Conservation (phyloP, 2,329 filamentous ascomycete genomes). For the Knufia petricola region DNA sequence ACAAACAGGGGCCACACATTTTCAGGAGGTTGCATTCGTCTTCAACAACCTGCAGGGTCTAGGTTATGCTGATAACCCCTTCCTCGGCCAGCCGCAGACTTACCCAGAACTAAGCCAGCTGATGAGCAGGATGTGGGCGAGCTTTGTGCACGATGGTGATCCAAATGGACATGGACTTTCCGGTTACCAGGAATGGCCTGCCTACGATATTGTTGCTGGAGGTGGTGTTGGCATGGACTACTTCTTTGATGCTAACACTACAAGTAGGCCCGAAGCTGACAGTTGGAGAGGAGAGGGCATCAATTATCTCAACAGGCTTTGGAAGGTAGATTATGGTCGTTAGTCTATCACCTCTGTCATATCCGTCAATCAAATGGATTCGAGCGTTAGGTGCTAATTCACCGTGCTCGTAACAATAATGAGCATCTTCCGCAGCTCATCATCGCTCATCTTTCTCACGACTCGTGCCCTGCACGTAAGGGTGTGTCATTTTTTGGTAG, state of each 20-base stretch:
- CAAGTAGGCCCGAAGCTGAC: slow-evolving; percentile 36
- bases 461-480: too few relatives aligned
- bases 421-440: too few relatives aligned
- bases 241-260: slow-evolving; percentile 42
- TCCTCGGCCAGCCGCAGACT: slow-evolving; percentile 33
- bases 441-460: too few relatives aligned
- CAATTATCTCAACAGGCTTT: slow-evolving; percentile 13
- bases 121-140: slow-evolving; percentile 45
- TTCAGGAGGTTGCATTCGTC: slow-evolving; percentile 44
- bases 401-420: too few relatives aligned
- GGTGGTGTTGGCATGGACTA: slow-evolving; percentile 12
- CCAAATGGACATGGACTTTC: slow-evolving; percentile 31
- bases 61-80: slow-evolving; percentile 22
- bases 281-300: slow-evolving; percentile 34
- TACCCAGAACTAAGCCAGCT: slow-evolving; percentile 36
- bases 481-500: too few relatives aligned
- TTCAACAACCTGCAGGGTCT: slow-evolving; percentile 38
- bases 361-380: too few relatives aligned
- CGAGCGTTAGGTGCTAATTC: too few relatives aligned
- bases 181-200: slow-evolving; percentile 12
- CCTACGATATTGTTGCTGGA: slow-evolving; percentile 1
- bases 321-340: not conserved
- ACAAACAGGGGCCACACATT: slow-evolving; percentile 41
- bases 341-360: too few relatives aligned
- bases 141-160: slow-evolving; percentile 39